Evolutionary conservation across 495 filamentous ascomycete species (phyloP).

Genomic region (Pseudotulostoma volvatum): DNA sequence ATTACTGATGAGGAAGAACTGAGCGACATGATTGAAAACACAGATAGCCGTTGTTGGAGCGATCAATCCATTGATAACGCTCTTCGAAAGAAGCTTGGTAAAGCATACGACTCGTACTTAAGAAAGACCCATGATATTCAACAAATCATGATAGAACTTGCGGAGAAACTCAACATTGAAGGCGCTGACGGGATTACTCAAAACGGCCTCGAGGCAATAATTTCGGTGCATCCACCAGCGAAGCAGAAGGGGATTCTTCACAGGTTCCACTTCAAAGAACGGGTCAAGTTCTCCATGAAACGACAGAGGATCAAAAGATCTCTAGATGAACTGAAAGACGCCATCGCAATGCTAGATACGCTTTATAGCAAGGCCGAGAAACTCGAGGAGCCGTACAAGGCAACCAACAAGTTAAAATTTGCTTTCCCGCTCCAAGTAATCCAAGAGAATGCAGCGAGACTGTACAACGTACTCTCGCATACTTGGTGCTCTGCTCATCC

Average conservation of each 20-base stretch:
- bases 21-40: background rate
- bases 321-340: background rate
- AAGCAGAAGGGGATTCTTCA: background rate
- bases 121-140: background rate
- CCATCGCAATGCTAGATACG: background rate
- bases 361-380: background rate
- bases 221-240: background rate
- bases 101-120: background rate
- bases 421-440: background rate
- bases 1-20: background rate
- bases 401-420: background rate
- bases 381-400: background rate
- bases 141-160: background rate
- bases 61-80: background rate
- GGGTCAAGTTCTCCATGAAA: slow-evolving; percentile 1
- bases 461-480: background rate
- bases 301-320: slow-evolving; percentile 1
- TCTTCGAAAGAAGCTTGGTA: background rate
- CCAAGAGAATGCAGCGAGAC: background rate
- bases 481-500: too few relatives aligned
- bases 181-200: too few relatives aligned
- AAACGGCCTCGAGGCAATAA: too few relatives aligned
- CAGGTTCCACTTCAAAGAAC: background rate
- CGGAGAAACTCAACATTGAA: background rate
- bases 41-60: background rate